A percentile compares a stretch with the other conserved stretches of the same genome.
Evolutionary conservation across 306 rosid genomes (phyloP).

Genomic region (Medicago lupulina): DNA sequence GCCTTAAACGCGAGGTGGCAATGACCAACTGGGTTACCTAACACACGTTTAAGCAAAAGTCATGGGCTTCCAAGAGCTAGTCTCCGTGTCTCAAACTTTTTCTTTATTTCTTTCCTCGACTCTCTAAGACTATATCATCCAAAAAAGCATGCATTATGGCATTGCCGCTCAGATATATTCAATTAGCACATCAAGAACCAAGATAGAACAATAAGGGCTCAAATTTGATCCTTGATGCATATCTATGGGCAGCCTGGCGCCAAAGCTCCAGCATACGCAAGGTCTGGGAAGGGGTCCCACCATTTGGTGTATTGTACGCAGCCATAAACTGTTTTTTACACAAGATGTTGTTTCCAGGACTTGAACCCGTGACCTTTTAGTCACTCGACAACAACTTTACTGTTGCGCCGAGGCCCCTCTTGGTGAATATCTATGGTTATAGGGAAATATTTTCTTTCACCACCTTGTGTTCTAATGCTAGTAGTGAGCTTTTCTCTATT

Average conservation of each 20-base stretch:
- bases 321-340: too few species aligned
- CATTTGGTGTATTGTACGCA: too few species aligned
- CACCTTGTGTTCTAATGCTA: not conserved
- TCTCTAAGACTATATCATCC: not conserved
- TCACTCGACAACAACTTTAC: too few species aligned
- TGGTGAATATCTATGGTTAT: too few species aligned
- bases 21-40: not conserved
- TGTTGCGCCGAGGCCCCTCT: too few species aligned
- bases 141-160: not conserved
- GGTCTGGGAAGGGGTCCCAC: too few species aligned
- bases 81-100: not conserved
- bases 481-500: not conserved
- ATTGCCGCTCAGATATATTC: not conserved
- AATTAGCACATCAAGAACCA: slow-evolving; percentile 18
- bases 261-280: too few species aligned
- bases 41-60: not conserved
- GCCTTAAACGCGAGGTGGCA: not conserved
- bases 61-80: not conserved
- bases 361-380: too few species aligned
- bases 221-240: not conserved
- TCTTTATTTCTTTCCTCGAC: not conserved
- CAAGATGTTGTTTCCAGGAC: too few species aligned
- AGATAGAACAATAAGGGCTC: not conserved
- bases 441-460: not conserved
- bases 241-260: not conserved